A percentile compares a stretch with the other conserved stretches of the same genome.
phyloP scores from a whole-genome alignment of 148 eudicot species.

The Suaeda aralocaspica region DNA sequence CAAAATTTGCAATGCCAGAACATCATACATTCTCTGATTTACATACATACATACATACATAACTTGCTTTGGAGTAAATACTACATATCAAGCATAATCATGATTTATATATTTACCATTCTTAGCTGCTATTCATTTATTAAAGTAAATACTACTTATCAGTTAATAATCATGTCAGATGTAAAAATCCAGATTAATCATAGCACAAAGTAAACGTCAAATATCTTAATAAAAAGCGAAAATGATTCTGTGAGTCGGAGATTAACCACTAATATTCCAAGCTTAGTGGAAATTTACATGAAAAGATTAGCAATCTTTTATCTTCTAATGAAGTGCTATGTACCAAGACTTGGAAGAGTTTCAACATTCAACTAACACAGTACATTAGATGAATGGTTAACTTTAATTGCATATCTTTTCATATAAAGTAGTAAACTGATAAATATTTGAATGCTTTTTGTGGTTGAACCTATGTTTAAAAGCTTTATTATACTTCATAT shows the following conservation, averaged over 20 bases:
- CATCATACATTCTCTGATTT: conserved; percentile 4
- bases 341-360: neutral
- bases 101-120: neutral
- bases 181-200: neutral
- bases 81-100: too few relatives aligned
- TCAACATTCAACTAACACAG: too few relatives aligned
- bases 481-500: too few relatives aligned
- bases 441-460: neutral
- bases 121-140: neutral
- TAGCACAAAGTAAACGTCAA: neutral
- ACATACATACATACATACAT: neutral
- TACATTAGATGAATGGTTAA: neutral
- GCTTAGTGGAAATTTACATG: neutral
- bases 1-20: neutral
- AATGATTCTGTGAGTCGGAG: neutral
- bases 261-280: neutral
- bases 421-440: conserved; percentile 2
- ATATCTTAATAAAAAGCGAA: neutral
- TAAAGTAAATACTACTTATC: neutral
- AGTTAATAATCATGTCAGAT: conserved; percentile 1
- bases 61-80: neutral
- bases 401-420: neutral
- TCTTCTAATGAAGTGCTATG: too few relatives aligned
- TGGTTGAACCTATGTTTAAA: neutral
- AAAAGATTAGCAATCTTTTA: neutral